Conservation (phyloP, 306 rosid species). For the Cucurbita ficifolia region DNA sequence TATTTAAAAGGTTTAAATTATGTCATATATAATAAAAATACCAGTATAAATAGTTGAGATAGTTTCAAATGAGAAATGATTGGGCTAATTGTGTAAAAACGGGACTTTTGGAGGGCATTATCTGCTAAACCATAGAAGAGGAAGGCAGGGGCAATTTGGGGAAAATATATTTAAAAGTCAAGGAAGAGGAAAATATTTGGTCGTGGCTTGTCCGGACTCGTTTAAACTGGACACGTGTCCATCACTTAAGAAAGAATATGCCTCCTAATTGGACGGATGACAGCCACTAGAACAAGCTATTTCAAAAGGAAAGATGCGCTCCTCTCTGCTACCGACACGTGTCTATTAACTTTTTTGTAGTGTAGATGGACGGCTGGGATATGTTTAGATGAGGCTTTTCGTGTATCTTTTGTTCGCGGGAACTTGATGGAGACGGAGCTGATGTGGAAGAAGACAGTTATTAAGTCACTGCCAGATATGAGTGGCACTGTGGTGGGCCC, state of each 20-base stretch:
- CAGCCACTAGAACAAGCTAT: conserved; percentile 3
- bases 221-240: conserved; percentile 2
- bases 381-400: not conserved
- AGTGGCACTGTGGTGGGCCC: not conserved
- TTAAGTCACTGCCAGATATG: not conserved
- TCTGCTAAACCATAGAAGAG: not conserved
- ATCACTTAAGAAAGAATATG: not conserved
- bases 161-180: not conserved
- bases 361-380: conserved; percentile 1
- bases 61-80: not conserved
- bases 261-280: not conserved
- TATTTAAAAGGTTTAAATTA: too few relatives aligned
- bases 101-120: not conserved
- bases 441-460: not conserved
- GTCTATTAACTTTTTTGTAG: not conserved
- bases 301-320: not conserved
- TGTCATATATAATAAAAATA: too few relatives aligned
- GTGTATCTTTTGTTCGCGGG: not conserved
- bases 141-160: not conserved
- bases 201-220: not conserved
- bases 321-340: not conserved
- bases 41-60: too few relatives aligned
- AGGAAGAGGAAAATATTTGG: not conserved
- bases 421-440: not conserved
- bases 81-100: not conserved